Evolutionary conservation across 169 alveolate genomes (phyloP), one percentile per base, ranked within the genome.

Genomic region (Plasmodium berghei): DNA sequence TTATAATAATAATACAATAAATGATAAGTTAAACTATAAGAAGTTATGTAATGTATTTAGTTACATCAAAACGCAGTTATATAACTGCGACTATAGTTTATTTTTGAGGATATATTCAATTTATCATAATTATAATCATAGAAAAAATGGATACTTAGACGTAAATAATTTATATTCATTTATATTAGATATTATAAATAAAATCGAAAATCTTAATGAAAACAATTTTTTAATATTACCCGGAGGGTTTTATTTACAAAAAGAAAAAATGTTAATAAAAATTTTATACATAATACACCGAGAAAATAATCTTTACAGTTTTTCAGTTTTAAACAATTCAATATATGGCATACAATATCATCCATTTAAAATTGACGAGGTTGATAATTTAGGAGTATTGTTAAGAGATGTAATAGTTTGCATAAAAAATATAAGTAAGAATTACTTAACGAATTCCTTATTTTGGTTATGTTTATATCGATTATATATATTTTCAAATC

Each of bases 401-500:
- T 72, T 85, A 87, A 87, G 95, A 72, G 97, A 95, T 71, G 87
- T 96, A 24, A 71, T 88, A 54, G 34, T 95, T 16, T 92, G 94
- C 64, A 74, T 94, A 24, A 93, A 92, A 69, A 96, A 91, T 77
- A 93, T 95, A 34, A 56, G 55, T 18, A 63, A 95, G 24, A 96
- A 93, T 56, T 46, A 94, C 52, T 83, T 95, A 62, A 59, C 94
- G 22, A 96, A 95, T 85, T 89, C 95, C 14, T 73, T 96, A 20
- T 95, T 95, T 75, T 95, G 97, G 97, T 92, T 95, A 71, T 87
- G 95, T 64, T 70, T 94, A 54, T 95, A 91, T 88, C 86, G 97
- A 24, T 73, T 95, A 26, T 87, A 93, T 92, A 92, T 92, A 59
- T 92, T 87, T 24, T 95, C 97, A 16, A 94, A 94, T 72, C 48